phyloP scores from a whole-genome alignment of 2,329 filamentous ascomycete species.

The Clonostachys chloroleuca region DNA sequence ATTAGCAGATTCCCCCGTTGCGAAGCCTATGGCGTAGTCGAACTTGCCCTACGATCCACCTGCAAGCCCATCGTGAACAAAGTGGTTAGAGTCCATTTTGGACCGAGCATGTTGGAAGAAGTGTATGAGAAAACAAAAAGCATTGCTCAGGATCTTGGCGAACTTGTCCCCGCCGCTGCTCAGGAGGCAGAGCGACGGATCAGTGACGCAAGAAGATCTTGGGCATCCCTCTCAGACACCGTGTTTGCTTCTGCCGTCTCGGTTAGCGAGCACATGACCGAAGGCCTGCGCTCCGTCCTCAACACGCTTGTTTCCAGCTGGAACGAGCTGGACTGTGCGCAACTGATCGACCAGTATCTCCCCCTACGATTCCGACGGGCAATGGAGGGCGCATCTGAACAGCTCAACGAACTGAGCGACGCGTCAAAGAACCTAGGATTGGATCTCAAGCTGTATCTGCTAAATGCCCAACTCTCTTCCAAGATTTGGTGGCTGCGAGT shows the following conservation, averaged over 20 bases:
- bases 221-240: slow-evolving; percentile 21
- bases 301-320: too few species aligned
- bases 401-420: too few species aligned
- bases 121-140: slow-evolving; percentile 37
- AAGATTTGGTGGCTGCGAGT: slow-evolving; percentile 53
- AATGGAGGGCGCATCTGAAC: too few species aligned
- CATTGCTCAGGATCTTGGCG: slow-evolving; percentile 34
- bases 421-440: not conserved
- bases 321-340: too few species aligned
- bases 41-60: slow-evolving; percentile 52
- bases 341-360: not conserved
- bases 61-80: slow-evolving; percentile 58
- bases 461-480: slow-evolving; percentile 50
- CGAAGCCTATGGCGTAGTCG: slow-evolving; percentile 54
- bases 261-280: slow-evolving; percentile 18
- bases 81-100: slow-evolving; percentile 57
- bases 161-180: slow-evolving; percentile 30
- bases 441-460: slow-evolving; percentile 35
- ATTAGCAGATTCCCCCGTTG: slow-evolving; percentile 44
- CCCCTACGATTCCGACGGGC: too few species aligned
- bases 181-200: slow-evolving; percentile 29
- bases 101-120: slow-evolving; percentile 38
- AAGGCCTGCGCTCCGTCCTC: slow-evolving; percentile 7
- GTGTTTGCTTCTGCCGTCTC: slow-evolving; percentile 12
- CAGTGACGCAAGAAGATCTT: slow-evolving; percentile 23